Percentiles rank a stretch among this genome's conserved stretches.
Evolutionary conservation across 225 moss, liverwort and hornwort species (phyloP).

Genomic region (Marchantia polymorpha): DNA sequence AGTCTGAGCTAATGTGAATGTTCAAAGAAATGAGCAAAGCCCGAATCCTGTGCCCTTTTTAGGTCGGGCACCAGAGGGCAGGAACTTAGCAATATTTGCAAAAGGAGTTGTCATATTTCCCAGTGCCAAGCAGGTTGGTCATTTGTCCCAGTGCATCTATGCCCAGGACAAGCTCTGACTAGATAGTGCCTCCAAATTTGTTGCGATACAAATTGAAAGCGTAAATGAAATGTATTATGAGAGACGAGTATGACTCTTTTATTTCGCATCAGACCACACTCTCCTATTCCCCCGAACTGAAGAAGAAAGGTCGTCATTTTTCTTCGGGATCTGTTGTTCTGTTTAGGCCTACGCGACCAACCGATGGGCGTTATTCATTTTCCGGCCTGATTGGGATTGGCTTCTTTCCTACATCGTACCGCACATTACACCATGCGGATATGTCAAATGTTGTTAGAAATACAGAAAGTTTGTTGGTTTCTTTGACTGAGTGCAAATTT

Average conservation of each 20-base stretch:
- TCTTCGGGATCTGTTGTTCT: too few relatives aligned
- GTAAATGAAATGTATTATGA: constrained; percentile 9
- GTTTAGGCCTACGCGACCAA: too few relatives aligned
- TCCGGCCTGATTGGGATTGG: too few relatives aligned
- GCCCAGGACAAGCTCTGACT: constrained; percentile 10
- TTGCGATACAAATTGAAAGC: constrained; percentile 11
- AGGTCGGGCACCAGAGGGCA: background rate
- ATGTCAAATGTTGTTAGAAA: too few relatives aligned
- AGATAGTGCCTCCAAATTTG: background rate
- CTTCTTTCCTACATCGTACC: too few relatives aligned
- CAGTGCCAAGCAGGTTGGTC: constrained; percentile 3
- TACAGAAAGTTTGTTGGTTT: too few relatives aligned
- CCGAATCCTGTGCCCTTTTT: constrained; percentile 4
- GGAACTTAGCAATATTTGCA: background rate
- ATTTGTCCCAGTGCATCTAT: constrained; percentile 11
- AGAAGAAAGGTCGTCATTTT: too few relatives aligned
- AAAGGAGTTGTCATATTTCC: background rate
- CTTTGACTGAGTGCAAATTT: too few relatives aligned
- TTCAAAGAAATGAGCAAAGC: background rate
- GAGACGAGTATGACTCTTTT: background rate
- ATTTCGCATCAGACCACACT: background rate
- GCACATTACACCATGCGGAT: too few relatives aligned
- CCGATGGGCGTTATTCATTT: too few relatives aligned
- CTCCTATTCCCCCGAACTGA: too few relatives aligned
- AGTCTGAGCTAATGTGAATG: background rate